A percentile compares a stretch with the other conserved stretches of the same genome.
These are phyloP conservation scores for Juglanconis juglandina DNA, from an alignment of 2,329 filamentous ascomycete genomes.

Conservation along the genomic window DNA sequence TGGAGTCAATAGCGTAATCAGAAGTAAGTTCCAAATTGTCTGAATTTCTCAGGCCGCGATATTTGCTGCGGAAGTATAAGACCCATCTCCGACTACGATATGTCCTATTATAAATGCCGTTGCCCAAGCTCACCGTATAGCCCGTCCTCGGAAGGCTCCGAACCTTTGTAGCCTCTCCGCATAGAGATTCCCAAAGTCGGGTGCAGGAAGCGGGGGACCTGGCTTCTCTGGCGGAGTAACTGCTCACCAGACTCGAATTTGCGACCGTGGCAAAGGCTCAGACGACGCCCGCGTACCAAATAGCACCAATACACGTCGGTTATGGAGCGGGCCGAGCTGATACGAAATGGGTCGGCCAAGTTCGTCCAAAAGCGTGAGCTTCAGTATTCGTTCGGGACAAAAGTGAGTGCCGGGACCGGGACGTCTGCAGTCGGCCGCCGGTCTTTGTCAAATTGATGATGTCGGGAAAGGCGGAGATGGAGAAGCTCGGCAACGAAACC, in stretches of 20 bases:
- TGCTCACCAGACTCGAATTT: not conserved
- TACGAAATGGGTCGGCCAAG: not conserved
- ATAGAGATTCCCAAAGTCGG: too few relatives aligned
- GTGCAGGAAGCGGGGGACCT: not conserved
- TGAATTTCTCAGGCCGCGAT: too few relatives aligned
- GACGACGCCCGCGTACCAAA: not conserved
- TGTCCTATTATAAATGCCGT: too few relatives aligned
- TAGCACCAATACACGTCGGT: not conserved
- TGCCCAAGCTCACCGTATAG: too few relatives aligned
- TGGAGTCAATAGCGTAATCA: too few relatives aligned
- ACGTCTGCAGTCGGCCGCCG: not conserved
- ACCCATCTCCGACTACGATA: too few relatives aligned
- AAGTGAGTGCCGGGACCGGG: not conserved
- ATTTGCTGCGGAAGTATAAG: too few relatives aligned
- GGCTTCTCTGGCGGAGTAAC: not conserved
- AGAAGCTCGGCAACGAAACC: not conserved
- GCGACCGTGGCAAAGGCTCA: not conserved
- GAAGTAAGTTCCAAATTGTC: too few relatives aligned
- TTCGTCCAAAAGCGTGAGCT: not conserved
- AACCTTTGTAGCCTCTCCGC: too few relatives aligned
- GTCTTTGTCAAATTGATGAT: not conserved
- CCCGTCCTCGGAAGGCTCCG: too few relatives aligned
- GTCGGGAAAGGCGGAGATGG: not conserved
- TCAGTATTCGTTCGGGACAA: not conserved
- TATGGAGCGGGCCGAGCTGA: not conserved